A percentile compares a stretch with the other conserved stretches of the same genome.
These are phyloP conservation scores for Cyclaneusma minus DNA, from an alignment of 2,329 filamentous ascomycete species.

Conservation along the genomic window DNA sequence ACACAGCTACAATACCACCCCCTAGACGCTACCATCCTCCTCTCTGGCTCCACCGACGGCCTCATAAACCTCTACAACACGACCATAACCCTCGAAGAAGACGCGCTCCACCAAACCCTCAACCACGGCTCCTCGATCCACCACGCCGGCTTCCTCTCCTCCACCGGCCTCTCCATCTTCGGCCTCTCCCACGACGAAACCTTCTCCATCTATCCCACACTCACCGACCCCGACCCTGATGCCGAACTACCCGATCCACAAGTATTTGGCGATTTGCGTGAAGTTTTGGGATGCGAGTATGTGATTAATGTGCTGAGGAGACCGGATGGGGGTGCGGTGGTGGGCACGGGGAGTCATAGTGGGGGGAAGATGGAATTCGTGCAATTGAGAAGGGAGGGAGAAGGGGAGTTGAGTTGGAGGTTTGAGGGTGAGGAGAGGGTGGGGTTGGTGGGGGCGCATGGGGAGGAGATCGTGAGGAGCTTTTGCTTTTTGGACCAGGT, in stretches of 20 bases:
- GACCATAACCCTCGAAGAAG: conserved; percentile 56
- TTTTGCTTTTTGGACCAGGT: conserved; percentile 48
- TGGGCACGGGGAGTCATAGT: conserved; percentile 51
- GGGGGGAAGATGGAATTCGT: conserved; percentile 42
- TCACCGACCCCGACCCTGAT: conserved; percentile 45
- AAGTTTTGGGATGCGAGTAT: conserved; percentile 55
- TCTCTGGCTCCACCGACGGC: conserved; percentile 68
- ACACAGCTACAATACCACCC: conserved; percentile 45
- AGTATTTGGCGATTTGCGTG: conserved; percentile 55
- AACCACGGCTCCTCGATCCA: conserved; percentile 65
- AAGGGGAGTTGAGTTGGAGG: conserved; percentile 29
- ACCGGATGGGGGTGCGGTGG: conserved; percentile 40
- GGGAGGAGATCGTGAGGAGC: conserved; percentile 44
- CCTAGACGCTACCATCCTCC: conserved; percentile 39
- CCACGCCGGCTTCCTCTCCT: conserved; percentile 52
- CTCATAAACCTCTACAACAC: conserved; percentile 66
- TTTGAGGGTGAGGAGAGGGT: conserved; percentile 40
- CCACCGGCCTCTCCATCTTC: conserved; percentile 46
- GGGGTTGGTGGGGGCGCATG: conserved; percentile 45
- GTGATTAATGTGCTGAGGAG: conserved; percentile 51
- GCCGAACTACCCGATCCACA: conserved; percentile 28
- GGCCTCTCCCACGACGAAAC: conserved; percentile 67
- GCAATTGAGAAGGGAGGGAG: conserved; percentile 34
- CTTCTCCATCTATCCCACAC: conserved; percentile 56
- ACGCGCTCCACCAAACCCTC: conserved; percentile 61